Evolutionary conservation across 1,284 basidiomycete species (phyloP), one percentile per base, ranked within the genome.

Genomic region (Nidula niveotomentosa): DNA sequence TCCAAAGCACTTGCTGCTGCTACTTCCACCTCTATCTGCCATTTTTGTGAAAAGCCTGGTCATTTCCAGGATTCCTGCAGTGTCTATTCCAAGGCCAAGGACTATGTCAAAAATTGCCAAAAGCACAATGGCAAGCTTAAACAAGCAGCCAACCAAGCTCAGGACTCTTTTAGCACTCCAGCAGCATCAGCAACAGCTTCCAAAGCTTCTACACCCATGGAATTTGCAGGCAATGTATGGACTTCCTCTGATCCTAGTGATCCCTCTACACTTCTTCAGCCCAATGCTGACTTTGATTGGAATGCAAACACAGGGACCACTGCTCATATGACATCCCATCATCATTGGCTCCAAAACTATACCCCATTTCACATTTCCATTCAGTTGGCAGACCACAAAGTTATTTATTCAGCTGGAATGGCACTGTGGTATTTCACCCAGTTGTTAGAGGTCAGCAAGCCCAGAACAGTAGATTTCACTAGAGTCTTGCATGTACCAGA

Each of bases 271-370:
- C 51, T 45, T 8, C 23, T 54, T 17, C 48, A 35, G 18, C 53
- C 23, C 8, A 34, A 48, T 47, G 36, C 45, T 39, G 10, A 23
- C 45, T 48, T 60, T 56, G 10, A 64, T 51, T 72, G 67, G 68
- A 67, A 60, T 62, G 60, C 65, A 57, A 69, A 74, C 59, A 68
- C 68, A 64, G 70, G 69, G 48, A 67, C 70, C 58, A 69, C 68
- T 58, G 67, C 65, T 63, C 65, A 73, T 66, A 73, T 73, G 71
- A 72, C 67, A 8, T 68, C 68, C 4, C 66, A 73, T 59, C 54
- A 53, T 43, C 61, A 67, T 53, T 75, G 69, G 69, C 54, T 74
- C 49, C 33, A 53, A 43, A 63, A 59, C 53, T 72, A 73, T 56
- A 53, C 46, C 2, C 62, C 65, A 33, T 52, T 52, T 48, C 8